A percentile compares a stretch with the other conserved stretches of the same genome.
These are phyloP conservation scores for Sphagnum fallax DNA, from an alignment of 228 moss, liverwort and hornwort genomes.

Conservation along the genomic window DNA sequence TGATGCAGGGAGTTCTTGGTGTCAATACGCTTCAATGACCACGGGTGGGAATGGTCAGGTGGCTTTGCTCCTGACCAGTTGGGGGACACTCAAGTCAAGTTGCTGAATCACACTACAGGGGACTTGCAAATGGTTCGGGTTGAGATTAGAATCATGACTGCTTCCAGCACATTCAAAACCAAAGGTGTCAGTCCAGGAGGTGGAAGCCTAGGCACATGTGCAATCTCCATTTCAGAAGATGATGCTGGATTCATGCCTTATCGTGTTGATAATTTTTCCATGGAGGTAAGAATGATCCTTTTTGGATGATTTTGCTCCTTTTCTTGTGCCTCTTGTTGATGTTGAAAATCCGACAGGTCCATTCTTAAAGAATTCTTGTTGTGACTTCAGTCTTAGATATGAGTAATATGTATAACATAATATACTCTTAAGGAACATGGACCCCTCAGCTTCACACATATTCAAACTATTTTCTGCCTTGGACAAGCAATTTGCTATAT, in stretches of 20 bases:
- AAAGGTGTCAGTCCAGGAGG: constrained; percentile 64
- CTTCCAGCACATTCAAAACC: constrained; percentile 39
- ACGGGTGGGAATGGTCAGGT: constrained; percentile 98
- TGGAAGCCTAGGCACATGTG: constrained; percentile 73
- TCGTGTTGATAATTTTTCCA: constrained; percentile 91
- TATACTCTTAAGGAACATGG: too few relatives aligned
- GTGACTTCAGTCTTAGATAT: neutral
- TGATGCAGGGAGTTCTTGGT: constrained; percentile 63
- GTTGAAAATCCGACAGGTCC: too few relatives aligned
- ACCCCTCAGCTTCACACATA: too few relatives aligned
- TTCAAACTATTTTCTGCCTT: too few relatives aligned
- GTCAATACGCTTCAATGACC: constrained; percentile 81
- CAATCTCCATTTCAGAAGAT: constrained; percentile 80
- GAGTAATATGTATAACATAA: too few relatives aligned
- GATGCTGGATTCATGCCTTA: constrained; percentile 96
- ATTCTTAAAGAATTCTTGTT: neutral
- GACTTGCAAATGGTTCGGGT: constrained; percentile 86
- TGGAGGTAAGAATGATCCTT: constrained; percentile 49
- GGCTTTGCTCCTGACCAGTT: constrained; percentile 87
- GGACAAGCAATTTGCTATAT: too few relatives aligned
- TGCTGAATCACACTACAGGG: constrained; percentile 88
- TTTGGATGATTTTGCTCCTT: neutral
- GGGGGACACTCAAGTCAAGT: constrained; percentile 92
- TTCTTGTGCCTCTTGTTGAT: too few relatives aligned
- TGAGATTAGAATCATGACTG: constrained; percentile 79